Base-by-base conservation (phyloP, 1,284 basidiomycete genomes). In the Marasmius oreades region DNA sequence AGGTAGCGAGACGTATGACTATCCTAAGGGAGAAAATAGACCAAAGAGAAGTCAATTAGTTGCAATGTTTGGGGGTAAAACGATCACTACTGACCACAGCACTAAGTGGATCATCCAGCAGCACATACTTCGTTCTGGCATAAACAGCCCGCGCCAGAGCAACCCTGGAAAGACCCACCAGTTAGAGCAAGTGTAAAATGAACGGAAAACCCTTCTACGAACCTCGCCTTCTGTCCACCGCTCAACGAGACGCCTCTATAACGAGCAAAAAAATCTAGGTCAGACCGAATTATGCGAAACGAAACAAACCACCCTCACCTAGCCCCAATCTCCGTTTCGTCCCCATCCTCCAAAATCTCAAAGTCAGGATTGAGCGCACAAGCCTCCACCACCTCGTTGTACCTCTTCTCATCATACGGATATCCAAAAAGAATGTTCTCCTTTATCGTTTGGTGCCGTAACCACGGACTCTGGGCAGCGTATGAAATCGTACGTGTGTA, bases 381-480 rank as follows among this genome's bases (percentile, higher is more conserved):
- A 39, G 70, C 73, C 43, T 84, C 78, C 4, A 85, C 61, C 47
- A 84, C 82, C 0, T 67, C 71, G 12, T 77, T 60, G 63, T 85
- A 85, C 20, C 81, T 69, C 52, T 73, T 70, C 61, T 81, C 75
- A 59, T 86, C 81, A 52, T 75, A 78, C 3, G 79, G 78, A 54
- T 72, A 74, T 3, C 82, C 83, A 60, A 85, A 86, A 10, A 85
- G 64, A 56, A 86, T 82, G 65, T 86, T 85, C 37, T 84, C 81
- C 62, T 71, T 72, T 68, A 79, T 79, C 1, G 74, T 73, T 57
- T 75, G 73, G 58, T 78, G 75, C n/a, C 74, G 64, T 24, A 97
- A 76, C 93, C 92, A 97, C 0, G 94, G 87, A 1, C 85, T 81
- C 70, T 97, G 95, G 0, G 92, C 85, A 44, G 82, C 81, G 62